Base-by-base conservation (phyloP, 75 land plant genomes). In the Picea glauca region DNA sequence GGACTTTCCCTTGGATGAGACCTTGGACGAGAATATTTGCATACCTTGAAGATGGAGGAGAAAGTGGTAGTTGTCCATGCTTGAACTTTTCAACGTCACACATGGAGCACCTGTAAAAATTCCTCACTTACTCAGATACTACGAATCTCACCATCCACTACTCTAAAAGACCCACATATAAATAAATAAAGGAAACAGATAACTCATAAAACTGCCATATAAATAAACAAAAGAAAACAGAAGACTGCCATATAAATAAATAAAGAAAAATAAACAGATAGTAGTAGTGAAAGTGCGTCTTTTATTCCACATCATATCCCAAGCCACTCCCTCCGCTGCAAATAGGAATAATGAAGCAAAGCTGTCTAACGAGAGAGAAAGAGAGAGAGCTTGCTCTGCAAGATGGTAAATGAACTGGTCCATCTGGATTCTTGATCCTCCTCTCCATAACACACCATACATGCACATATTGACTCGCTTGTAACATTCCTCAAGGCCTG, bases 1-100 rank as follows among this genome's bases (percentile, higher is more conserved):
- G 87, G 33, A 76, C 82, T 35, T 78, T 63, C 15, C 93, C 91
- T 62, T 87, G 87, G 14, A 85, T 85, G 33, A 91, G 73, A 9
- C 93, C 93, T 62, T 21, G 81, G 14, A 87, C 58, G 20, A 91
- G 58, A 54, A 61, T 62, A 26, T 72, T 74, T 15, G 58, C 63
- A 58, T 91, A 91, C 30, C 31, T 79, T 30, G 82, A 64, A 30
- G 77, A 13, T 0, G 91, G 91, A 50, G 84, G 63, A 26, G 57
- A 50, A 0, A 82, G 1, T 0, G 89, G 86, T 18, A 87, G 8
- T 23, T 83, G 78, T 13, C 93, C 90, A 32, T 83, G 72, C 78
- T 83, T 87, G 76, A 87, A 91, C 14, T 59, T 60, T 26, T 85
- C 84, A 12, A 85, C 21, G 60, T 81, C 86, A 1, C 82, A 81